Base-by-base conservation (phyloP, 768 basidiomycete species). In the Boletus vermiculosoides region DNA sequence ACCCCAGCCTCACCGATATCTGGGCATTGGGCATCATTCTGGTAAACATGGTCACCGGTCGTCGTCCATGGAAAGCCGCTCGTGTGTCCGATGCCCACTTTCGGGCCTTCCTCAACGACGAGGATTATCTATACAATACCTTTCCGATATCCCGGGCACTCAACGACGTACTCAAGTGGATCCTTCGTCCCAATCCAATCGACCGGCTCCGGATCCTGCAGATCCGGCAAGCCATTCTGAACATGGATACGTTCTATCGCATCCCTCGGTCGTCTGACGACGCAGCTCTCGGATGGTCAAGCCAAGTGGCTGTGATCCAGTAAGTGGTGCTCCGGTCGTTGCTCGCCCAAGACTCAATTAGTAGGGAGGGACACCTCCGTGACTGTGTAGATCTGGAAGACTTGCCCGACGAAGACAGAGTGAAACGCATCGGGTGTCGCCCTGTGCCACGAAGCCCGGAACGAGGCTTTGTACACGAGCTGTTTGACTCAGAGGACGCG, bases 1-100 rank as follows among this genome's bases (percentile, higher is more conserved):
- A 59, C 22, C 61, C 69, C 2, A 58, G 62, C 42, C 66, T 73
- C 39, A 76, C 54, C 4, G 87, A 90, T 60, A 78, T 88, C 56
- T 90, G 88, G 88, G 78, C 88, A 9, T 71, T 90, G 23, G 88
- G 87, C 20, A 80, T 96, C 59, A 88, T 96, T 60, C 80, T 96
- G 53, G 79, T 88, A 62, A 94, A 92, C 71, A 82, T 96, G 74
- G 83, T 89, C 46, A 86, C 86, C 53, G 86, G 86, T 18, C 64
- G 48, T 50, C 57, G 52, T 34, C 66, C 56, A 6, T 67, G 65
- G 65, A 56, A 20, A 9, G 16, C 9, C 9, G 66, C 65, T 16
- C 18, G 28, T 28, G n/a, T 4, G 5, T 36, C 65, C 20, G 59
- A 67, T 9, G 8, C 1, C 23, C 18, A 52, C 9, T 66, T 64